Conservation (phyloP, 345 rosid genomes). For the Dimocarpus longan region DNA sequence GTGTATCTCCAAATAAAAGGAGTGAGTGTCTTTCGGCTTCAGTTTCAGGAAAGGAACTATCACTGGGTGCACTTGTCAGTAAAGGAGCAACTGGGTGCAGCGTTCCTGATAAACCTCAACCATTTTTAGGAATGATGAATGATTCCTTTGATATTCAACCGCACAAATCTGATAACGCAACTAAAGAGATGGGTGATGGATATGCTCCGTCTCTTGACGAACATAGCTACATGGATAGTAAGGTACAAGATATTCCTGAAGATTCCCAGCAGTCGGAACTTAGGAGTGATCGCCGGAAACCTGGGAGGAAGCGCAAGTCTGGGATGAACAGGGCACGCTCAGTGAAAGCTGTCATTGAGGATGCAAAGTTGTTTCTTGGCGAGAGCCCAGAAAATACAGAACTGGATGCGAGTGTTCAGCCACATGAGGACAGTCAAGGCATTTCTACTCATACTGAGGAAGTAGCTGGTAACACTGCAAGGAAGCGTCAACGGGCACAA, state of each 20-base stretch:
- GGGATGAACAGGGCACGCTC: slow-evolving; percentile 51
- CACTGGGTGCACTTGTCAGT: slow-evolving; percentile 19
- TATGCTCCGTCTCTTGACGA: slow-evolving; percentile 52
- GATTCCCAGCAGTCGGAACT: slow-evolving; percentile 61
- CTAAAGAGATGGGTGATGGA: slow-evolving; percentile 36
- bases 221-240: slow-evolving; percentile 55
- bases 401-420: slow-evolving; percentile 28
- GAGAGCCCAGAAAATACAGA: slow-evolving; percentile 39
- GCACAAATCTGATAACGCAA: slow-evolving; percentile 33
- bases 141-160: slow-evolving; percentile 32
- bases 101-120: slow-evolving; percentile 31
- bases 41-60: slow-evolving; percentile 23
- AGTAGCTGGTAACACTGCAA: slow-evolving; percentile 36
- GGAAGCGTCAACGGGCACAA: slow-evolving; percentile 58
- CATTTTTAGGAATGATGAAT: slow-evolving; percentile 24
- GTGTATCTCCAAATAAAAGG: slow-evolving; percentile 64
- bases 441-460: slow-evolving; percentile 38
- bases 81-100: slow-evolving; percentile 22
- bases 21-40: slow-evolving; percentile 36
- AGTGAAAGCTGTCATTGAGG: slow-evolving; percentile 57
- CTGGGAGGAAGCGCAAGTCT: slow-evolving; percentile 52
- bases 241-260: slow-evolving; percentile 48
- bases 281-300: slow-evolving; percentile 39
- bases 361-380: slow-evolving; percentile 53
- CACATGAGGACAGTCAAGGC: slow-evolving; percentile 39